Evolutionary conservation across 257 asterid species (phyloP).

Genomic region (Solanum commersonii): DNA sequence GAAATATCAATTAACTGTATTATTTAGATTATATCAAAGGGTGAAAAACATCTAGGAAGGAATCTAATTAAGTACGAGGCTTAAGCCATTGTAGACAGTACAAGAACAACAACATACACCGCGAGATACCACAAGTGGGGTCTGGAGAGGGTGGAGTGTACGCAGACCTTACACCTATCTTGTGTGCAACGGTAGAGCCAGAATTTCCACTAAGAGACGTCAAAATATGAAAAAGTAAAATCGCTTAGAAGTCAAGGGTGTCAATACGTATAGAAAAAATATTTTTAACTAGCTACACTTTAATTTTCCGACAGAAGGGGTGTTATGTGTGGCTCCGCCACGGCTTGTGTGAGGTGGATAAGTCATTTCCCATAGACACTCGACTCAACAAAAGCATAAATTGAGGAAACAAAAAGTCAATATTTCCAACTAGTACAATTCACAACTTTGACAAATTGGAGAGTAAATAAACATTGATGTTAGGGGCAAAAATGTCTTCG

Average conservation of each 20-base stretch:
- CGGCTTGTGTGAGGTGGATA: neutral
- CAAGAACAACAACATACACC: neutral
- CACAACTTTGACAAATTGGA: neutral
- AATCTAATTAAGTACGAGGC: neutral
- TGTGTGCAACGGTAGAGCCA: neutral
- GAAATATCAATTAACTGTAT: neutral
- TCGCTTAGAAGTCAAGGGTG: too few species aligned
- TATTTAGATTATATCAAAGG: neutral
- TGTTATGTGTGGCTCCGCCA: neutral
- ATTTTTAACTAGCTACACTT: neutral
- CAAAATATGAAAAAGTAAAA: too few species aligned
- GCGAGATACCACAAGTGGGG: neutral
- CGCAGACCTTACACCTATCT: neutral
- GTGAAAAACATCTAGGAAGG: neutral
- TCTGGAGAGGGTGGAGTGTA: neutral
- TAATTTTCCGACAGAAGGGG: neutral
- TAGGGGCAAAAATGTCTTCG: slow-evolving; percentile 13
- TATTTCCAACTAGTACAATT: neutral
- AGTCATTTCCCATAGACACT: neutral
- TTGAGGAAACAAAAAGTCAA: neutral
- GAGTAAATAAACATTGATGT: neutral
- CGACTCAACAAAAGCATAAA: neutral
- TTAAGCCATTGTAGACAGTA: neutral
- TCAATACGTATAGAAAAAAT: neutral
- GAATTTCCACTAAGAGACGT: neutral